Evolutionary conservation across 106 monocot genomes (phyloP), one percentile per base, ranked within the genome.

Genomic region (Platanthera guangdongensis): DNA sequence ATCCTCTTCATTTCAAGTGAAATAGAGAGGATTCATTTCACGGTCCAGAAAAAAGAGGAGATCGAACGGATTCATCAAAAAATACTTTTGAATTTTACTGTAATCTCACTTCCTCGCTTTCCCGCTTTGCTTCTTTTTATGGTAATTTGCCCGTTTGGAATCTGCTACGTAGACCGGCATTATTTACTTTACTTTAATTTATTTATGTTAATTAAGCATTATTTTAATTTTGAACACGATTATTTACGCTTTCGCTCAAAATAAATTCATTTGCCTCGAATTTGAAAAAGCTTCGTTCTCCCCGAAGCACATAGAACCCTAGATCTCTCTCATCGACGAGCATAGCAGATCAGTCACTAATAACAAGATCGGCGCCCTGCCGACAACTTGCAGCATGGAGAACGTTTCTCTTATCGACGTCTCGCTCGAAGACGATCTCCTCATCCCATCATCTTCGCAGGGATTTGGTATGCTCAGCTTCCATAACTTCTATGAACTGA

Each of bases 391-490:
- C 49, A 25, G 14, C 25, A 90, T 90, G 90, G 90, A 87, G 79
- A 48, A 52, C 28, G 80, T 87, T 10, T 68, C 83, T 16, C 85
- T 91, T 14, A 91, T 91, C 78, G 88, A 91, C 64, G 75, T 88
- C 30, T 50, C 81, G 13, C 77, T 74, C n/a, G 88, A 82, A 75
- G 85, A 88, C 59, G 88, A 91, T 76, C 49, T 88, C n/a, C 88
- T 91, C 11, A 50, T 85, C 49, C 76, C 73, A 7, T 78, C 85
- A 47, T 32, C 67, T 51, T 50, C 51, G 72, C 50, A 51, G 72
- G 72, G 22, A 72, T 50, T 72, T 9, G 51, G 72, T 72, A 11
- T 19, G 72, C 15, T 46, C 19, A 18, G 21, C 46, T 46, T 22
- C 45, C 47, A 70, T 12, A 47, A 15, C 2, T 7, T 70, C 16